A percentile compares a stretch with the other conserved stretches of the same genome.
Evolutionary conservation across 202 grass and related monocot species (phyloP).

Genomic region (Zizania palustris): DNA sequence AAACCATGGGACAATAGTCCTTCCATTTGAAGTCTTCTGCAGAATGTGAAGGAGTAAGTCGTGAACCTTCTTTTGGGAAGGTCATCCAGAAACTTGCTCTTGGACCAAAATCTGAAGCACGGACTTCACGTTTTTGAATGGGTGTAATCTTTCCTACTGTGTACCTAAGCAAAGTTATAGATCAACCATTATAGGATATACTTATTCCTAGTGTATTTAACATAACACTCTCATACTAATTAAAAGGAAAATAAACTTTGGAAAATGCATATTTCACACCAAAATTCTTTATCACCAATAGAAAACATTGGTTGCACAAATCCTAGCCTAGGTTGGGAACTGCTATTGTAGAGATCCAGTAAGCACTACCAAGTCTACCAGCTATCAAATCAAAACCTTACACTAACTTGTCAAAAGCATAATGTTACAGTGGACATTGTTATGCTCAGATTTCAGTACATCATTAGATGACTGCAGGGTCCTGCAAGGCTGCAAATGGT

Average conservation of each 20-base stretch:
- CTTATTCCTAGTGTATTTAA: slow-evolving; percentile 2
- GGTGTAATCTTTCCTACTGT: slow-evolving; percentile 99
- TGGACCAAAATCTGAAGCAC: slow-evolving; percentile 88
- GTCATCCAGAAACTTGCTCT: slow-evolving; percentile 98
- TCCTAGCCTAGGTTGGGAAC: not conserved
- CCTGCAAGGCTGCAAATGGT: not conserved
- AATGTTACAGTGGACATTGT: not conserved
- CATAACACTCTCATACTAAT: slow-evolving; percentile 21
- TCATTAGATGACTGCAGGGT: not conserved
- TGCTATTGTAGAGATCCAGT: slow-evolving; percentile 2
- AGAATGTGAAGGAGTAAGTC: slow-evolving; percentile 78
- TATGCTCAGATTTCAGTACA: slow-evolving; percentile 12
- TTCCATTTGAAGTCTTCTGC: slow-evolving; percentile 99
- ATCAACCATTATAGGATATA: slow-evolving; percentile 25
- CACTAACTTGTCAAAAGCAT: slow-evolving; percentile 20
- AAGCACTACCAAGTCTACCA: slow-evolving; percentile 26
- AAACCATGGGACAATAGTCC: slow-evolving; percentile 98
- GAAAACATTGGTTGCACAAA: slow-evolving; percentile 10
- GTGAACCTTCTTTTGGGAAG: slow-evolving; percentile 89
- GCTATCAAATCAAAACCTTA: slow-evolving; percentile 33
- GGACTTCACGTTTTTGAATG: slow-evolving; percentile 91
- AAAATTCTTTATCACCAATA: slow-evolving; percentile 31
- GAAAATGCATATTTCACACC: not conserved
- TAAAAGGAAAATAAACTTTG: not conserved
- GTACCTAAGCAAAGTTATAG: slow-evolving; percentile 61